Conservation (phyloP, 2,329 filamentous ascomycete genomes). For the Colletotrichum graminicola region DNA sequence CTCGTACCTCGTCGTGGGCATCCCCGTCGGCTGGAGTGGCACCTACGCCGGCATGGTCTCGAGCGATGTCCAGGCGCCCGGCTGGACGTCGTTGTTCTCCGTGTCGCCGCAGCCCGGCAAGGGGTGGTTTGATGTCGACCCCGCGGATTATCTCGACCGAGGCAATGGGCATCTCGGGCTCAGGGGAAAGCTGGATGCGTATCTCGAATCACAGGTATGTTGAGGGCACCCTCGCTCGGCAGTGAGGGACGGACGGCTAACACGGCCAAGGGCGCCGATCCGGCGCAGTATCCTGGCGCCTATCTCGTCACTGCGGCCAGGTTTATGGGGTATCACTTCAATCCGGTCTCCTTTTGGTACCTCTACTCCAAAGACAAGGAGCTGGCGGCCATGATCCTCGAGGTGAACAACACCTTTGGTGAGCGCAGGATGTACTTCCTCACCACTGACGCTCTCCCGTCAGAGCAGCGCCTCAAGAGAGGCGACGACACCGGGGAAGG, state of each 20-base stretch:
- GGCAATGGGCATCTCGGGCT: slow-evolving; percentile 65
- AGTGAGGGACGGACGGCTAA: slow-evolving; percentile 35
- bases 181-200: slow-evolving; percentile 71
- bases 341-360: slow-evolving; percentile 85
- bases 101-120: slow-evolving; percentile 44
- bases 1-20: slow-evolving; percentile 76
- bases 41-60: slow-evolving; percentile 69
- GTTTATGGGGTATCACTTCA: slow-evolving; percentile 79
- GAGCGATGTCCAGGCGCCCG: slow-evolving; percentile 47
- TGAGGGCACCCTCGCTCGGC: background rate
- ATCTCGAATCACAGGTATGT: slow-evolving; percentile 68
- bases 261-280: slow-evolving; percentile 64
- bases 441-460: slow-evolving; percentile 51
- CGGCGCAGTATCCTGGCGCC: slow-evolving; percentile 71
- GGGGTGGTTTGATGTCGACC: slow-evolving; percentile 71
- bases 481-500: slow-evolving; percentile 3
- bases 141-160: slow-evolving; percentile 71
- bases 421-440: slow-evolving; percentile 77
- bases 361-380: slow-evolving; percentile 71
- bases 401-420: slow-evolving; percentile 83
- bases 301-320: slow-evolving; percentile 79
- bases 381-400: slow-evolving; percentile 75
- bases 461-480: slow-evolving; percentile 37
- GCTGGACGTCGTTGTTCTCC: slow-evolving; percentile 49
- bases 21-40: slow-evolving; percentile 74